Base-by-base conservation (phyloP, 2,329 filamentous ascomycete genomes). In the Macroventuria anomochaeta region DNA sequence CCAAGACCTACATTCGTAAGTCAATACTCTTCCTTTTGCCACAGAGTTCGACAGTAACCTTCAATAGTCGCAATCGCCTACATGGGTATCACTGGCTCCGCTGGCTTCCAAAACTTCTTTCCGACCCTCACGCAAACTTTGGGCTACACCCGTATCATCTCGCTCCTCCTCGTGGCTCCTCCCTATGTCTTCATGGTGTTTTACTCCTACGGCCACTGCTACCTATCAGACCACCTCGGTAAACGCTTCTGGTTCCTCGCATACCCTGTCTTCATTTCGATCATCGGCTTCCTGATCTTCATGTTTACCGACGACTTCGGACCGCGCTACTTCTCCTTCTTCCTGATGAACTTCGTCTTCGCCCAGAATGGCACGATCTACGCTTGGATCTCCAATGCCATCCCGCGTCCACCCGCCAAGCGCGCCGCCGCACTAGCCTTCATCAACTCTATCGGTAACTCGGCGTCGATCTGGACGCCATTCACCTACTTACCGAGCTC, bases 151-250 rank as follows among this genome's bases (percentile, higher is more conserved):
- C 80, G 83, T 48, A 77, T 82, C 1, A 78, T 81, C 0, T 84
- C 82, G 0, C 74, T 85, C 11, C 75, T 85, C 15, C 80, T 85
- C 75, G 83, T 80, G 62, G 76, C 82, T 1, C 83, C 83, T 1
- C 84, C 84, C 0, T 86, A 84, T 81, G 76, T 81, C 3, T 85
- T 85, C 62, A 74, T 86, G 23, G 69, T 85, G n/a, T 85, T 80
- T 38, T 67, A 78, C 57, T 64, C 57, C 17, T 67, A 78, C 23
- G 58, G 58, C 4, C 78, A 81, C 61, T 76, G 75, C 15, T 70
- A 70, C 47, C 36, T 74, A 23, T 79, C 77, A 7, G 79, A 81
- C 57, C 70, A 69, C 7, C 36, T 75, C 23, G 69, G 68, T 32
- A 74, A 76, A 37, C 74, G 79, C 5, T 81, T 80, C 69, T 80